Base-by-base conservation (phyloP, 2,329 filamentous ascomycete species). In the Blastomyces emzantsi region DNA sequence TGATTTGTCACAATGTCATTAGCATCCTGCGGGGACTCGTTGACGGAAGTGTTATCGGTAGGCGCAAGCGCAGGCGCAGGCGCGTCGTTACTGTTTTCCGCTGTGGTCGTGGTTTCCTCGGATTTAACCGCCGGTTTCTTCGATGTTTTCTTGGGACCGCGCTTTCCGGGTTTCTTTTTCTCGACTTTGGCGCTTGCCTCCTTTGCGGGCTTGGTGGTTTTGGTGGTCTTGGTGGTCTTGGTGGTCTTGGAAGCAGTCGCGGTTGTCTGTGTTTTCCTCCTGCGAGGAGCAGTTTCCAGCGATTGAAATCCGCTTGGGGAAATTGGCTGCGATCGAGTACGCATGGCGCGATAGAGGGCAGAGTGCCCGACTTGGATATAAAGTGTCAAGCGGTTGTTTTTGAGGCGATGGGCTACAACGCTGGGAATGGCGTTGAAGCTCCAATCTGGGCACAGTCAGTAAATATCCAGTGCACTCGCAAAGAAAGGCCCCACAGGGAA, bases 291-390 rank as follows among this genome's bases (percentile, higher is more conserved):
- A 2, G 63, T 68, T 17, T 76, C 72, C 33, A 75, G 73, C 22
- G 73, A 72, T 28, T 72, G 62, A 43, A 73, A 69, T 41, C 73
- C 72, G 47, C 70, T 68, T 41, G 75, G 74, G 43, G 74, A 75
- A 22, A 71, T 66, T 28, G 72, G 72, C 64, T 77, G 73, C 39
- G 75, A 77, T 62, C 75, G 74, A 62, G 74, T 75, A 49, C 75
- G 73, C 75, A 76, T 76, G 62, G 66, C 70, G 67, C 8, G 11
- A 17, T 17, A 25, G 57, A 57, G 55, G 55, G 36, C 55, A 57
- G 11, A 57, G 55, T 33, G 6, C n/a, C 55, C 25, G 1, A 17
- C 33, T 25, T 41, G 7, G 33, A 28, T 6, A 15, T 25, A 43
- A 4, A 25, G n/a, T n/a, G 55, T 57, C 19, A 57, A 57, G 1